These are phyloP conservation scores for Aspergillus haitiensis DNA, from an alignment of 495 filamentous ascomycete species.

Conservation along the genomic window DNA sequence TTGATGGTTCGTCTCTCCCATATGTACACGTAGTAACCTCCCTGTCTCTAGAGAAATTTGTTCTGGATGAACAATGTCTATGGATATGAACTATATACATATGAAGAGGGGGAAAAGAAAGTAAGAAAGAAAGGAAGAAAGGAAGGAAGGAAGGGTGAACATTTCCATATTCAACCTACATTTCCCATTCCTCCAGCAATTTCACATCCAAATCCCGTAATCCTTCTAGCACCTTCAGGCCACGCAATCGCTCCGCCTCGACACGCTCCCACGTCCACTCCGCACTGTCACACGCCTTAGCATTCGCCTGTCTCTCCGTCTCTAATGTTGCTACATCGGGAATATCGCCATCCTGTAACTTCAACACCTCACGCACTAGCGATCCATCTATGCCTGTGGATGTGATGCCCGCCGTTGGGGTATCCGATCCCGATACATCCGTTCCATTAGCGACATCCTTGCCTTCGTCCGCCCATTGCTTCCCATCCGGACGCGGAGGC, in stretches of 20 bases:
- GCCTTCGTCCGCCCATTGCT: too few relatives aligned
- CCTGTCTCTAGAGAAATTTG: too few relatives aligned
- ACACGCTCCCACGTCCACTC: slow-evolving; percentile 58
- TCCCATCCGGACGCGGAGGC: slow-evolving; percentile 31
- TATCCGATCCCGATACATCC: slow-evolving; percentile 38
- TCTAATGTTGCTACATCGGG: slow-evolving; percentile 30
- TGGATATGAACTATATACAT: slow-evolving; percentile 1
- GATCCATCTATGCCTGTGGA: slow-evolving; percentile 36
- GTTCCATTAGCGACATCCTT: too few relatives aligned
- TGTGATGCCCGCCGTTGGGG: slow-evolving; percentile 37
- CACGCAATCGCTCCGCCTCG: slow-evolving; percentile 57
- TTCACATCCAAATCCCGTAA: slow-evolving; percentile 53
- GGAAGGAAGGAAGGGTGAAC: neutral
- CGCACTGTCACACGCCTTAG: slow-evolving; percentile 35
- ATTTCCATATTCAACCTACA: slow-evolving; percentile 8
- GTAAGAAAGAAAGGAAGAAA: neutral
- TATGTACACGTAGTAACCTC: too few relatives aligned
- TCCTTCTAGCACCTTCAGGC: slow-evolving; percentile 53
- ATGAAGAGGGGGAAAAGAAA: neutral
- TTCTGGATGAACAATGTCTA: neutral
- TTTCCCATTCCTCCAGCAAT: slow-evolving; percentile 43
- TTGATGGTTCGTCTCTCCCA: too few relatives aligned
- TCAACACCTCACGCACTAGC: slow-evolving; percentile 41
- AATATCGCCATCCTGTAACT: slow-evolving; percentile 34
- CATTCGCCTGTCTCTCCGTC: slow-evolving; percentile 37